Conservation (phyloP, 2,329 filamentous ascomycete species). For the Apiospora saccharicola region DNA sequence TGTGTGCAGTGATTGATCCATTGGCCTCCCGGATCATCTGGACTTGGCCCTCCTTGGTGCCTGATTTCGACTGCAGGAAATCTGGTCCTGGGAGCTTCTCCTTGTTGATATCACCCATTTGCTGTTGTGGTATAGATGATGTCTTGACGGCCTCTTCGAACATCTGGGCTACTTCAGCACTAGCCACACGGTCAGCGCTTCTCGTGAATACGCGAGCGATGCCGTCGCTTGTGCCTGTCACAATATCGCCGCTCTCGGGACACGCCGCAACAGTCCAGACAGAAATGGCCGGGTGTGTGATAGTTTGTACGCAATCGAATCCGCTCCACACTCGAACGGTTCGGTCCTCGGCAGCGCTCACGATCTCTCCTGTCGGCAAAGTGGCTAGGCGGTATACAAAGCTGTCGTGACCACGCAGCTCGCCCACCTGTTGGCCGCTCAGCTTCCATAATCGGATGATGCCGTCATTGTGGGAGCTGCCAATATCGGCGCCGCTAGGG, state of each 20-base stretch:
- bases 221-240: constrained; percentile 90
- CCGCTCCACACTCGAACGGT: constrained; percentile 90
- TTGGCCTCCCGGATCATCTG: constrained; percentile 88
- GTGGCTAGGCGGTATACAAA: constrained; percentile 89
- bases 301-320: constrained; percentile 86
- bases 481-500: constrained; percentile 87
- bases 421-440: constrained; percentile 76
- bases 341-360: constrained; percentile 93
- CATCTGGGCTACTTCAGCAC: constrained; percentile 69
- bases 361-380: constrained; percentile 83
- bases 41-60: constrained; percentile 96
- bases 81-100: constrained; percentile 89
- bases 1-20: constrained; percentile 84
- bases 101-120: constrained; percentile 85
- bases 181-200: constrained; percentile 72
- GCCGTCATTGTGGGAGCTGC: constrained; percentile 92
- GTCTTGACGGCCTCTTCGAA: constrained; percentile 85
- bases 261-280: constrained; percentile 94
- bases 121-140: constrained; percentile 88
- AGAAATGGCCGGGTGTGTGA: constrained; percentile 95
- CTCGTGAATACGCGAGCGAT: constrained; percentile 85
- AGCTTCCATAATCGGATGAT: constrained; percentile 87
- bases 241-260: constrained; percentile 84
- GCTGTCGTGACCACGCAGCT: constrained; percentile 87
- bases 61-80: constrained; percentile 80